phyloP scores from a whole-genome alignment of 257 asterid genomes.

The Solanum piurae region DNA sequence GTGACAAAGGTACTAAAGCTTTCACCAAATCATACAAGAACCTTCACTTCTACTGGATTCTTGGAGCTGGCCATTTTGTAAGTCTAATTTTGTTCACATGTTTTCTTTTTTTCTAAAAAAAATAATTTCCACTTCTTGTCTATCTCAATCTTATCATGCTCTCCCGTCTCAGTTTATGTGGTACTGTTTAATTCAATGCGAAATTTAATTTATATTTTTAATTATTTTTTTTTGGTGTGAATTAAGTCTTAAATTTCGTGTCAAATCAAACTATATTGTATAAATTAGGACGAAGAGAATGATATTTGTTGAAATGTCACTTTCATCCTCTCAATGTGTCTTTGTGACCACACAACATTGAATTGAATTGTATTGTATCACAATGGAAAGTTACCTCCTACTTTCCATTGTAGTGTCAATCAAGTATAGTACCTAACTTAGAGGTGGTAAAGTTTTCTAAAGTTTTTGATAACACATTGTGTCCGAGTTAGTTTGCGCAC shows the following conservation, averaged over 20 bases:
- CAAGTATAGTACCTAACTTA: background rate
- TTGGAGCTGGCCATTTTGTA: constrained; percentile 98
- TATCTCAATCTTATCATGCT: background rate
- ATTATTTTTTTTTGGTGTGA: background rate
- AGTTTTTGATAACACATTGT: background rate
- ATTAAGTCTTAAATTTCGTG: no score
- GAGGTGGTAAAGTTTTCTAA: background rate
- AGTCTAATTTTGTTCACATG: constrained; percentile 14
- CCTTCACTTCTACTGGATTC: constrained; percentile 81
- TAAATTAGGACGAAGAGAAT: accelerated
- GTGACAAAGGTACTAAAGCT: constrained; percentile 39
- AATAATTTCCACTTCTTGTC: background rate
- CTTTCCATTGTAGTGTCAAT: background rate
- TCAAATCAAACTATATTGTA: background rate
- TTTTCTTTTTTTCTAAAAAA: background rate
- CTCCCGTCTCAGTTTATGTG: background rate
- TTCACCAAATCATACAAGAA: constrained; percentile 61
- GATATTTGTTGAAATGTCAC: background rate
- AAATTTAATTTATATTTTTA: background rate
- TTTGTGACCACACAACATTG: background rate
- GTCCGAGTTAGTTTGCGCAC: background rate
- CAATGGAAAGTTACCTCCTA: background rate
- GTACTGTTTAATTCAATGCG: accelerated
- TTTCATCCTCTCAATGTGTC: background rate
- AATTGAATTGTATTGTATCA: background rate